Evolutionary conservation across 2,329 filamentous ascomycete species (phyloP).

Genomic region (Colletotrichum sp.): DNA sequence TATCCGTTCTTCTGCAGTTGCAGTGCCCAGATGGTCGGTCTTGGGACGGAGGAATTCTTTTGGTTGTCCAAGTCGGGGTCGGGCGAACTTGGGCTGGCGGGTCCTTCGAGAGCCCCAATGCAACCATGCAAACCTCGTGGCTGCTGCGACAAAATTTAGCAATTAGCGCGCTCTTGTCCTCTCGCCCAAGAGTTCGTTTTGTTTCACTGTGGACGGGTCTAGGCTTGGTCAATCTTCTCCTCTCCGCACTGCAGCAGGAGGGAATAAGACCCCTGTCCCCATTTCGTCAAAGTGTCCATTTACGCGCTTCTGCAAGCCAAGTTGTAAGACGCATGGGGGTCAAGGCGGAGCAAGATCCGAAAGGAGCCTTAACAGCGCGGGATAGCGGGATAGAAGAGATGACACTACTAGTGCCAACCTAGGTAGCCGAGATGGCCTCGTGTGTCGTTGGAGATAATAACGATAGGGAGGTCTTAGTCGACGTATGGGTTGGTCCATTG

Average conservation of each 20-base stretch:
- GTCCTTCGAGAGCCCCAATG: neutral
- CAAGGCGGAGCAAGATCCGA: neutral
- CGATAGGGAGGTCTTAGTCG: neutral
- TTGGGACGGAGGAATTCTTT: slow-evolving; percentile 1
- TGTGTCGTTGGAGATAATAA: neutral
- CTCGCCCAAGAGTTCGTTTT: slow-evolving; percentile 15
- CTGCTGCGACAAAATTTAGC: neutral
- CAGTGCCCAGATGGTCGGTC: neutral
- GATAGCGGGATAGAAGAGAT: slow-evolving; percentile 6
- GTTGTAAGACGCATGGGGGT: neutral
- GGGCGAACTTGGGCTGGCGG: slow-evolving; percentile 10
- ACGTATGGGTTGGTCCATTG: neutral
- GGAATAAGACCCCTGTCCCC: neutral
- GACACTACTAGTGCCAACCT: neutral
- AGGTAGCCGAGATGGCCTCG: neutral
- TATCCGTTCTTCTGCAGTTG: neutral
- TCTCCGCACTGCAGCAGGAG: neutral
- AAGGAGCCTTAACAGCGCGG: neutral
- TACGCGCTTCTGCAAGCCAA: neutral
- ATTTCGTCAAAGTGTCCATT: neutral
- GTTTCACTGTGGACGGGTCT: slow-evolving; percentile 13
- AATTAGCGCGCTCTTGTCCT: neutral
- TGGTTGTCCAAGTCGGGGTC: slow-evolving; percentile 9
- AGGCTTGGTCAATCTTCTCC: slow-evolving; percentile 10
- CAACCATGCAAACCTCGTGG: slow-evolving; percentile 9